phyloP scores from a whole-genome alignment of 2,329 filamentous ascomycete genomes.

The Fusarium sp. region DNA sequence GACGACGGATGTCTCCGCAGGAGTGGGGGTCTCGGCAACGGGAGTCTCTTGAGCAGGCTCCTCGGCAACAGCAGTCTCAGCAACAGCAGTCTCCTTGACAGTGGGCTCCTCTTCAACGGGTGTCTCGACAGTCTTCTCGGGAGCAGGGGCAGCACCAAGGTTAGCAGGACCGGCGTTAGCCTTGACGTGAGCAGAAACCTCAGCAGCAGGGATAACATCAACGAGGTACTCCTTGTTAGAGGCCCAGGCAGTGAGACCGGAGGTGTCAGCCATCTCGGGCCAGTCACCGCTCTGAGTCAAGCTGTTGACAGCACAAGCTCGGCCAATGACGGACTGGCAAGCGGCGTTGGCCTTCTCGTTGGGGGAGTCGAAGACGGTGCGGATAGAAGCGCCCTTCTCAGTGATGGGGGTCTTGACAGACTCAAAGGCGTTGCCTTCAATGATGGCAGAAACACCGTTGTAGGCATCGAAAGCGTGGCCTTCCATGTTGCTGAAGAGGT shows the following conservation, averaged over 20 bases:
- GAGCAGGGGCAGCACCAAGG: constrained; percentile 26
- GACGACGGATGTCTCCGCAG: neutral
- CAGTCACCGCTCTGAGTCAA: constrained; percentile 40
- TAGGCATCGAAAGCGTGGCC: constrained; percentile 64
- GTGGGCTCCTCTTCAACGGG: too few relatives aligned
- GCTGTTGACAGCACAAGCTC: constrained; percentile 39
- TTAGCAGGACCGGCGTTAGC: constrained; percentile 41
- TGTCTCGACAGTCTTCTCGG: too few relatives aligned
- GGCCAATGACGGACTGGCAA: constrained; percentile 39
- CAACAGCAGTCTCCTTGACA: too few relatives aligned
- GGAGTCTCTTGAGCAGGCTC: too few relatives aligned
- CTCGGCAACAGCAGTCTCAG: too few relatives aligned
- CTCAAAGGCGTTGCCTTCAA: constrained; percentile 47
- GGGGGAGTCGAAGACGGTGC: constrained; percentile 33
- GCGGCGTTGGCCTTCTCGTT: constrained; percentile 31
- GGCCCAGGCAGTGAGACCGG: constrained; percentile 31
- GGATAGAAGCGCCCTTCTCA: constrained; percentile 34
- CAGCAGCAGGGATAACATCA: constrained; percentile 40
- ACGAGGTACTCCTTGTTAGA: constrained; percentile 39
- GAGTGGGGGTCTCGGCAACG: neutral
- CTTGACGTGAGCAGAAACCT: constrained; percentile 25
- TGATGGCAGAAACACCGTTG: constrained; percentile 44
- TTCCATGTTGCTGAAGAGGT: constrained; percentile 46
- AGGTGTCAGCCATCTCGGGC: constrained; percentile 34
- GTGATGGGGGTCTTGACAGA: constrained; percentile 51